phyloP scores from a whole-genome alignment of 1,284 basidiomycete species.

The Sporisorium iseilematis-ciliati region DNA sequence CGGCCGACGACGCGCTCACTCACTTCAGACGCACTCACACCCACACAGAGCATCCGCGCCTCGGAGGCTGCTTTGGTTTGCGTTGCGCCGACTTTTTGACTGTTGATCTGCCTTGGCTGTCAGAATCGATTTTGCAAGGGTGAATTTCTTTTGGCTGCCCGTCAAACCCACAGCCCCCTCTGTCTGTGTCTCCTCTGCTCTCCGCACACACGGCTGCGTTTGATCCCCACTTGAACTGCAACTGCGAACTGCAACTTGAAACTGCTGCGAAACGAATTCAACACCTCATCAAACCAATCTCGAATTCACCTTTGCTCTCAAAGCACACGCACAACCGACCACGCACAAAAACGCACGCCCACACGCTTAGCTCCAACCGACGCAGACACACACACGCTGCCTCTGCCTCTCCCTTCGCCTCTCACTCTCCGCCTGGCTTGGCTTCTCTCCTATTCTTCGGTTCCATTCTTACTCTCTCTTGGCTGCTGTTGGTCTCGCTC shows the following conservation, averaged over 20 bases:
- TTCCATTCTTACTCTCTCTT: too few species aligned
- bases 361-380: neutral
- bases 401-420: neutral
- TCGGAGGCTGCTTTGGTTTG: too few species aligned
- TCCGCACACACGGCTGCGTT: neutral
- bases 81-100: neutral
- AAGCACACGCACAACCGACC: neutral
- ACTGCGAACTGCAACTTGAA: too few species aligned
- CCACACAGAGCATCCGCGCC: neutral
- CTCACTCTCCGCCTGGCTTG: neutral
- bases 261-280: too few species aligned
- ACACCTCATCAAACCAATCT: too few species aligned
- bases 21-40: neutral
- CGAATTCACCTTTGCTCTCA: too few species aligned
- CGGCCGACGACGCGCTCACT: conserved; percentile 4
- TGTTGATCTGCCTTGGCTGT: neutral
- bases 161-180: conserved; percentile 3
- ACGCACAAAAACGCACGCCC: neutral
- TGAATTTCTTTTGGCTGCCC: neutral
- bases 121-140: neutral
- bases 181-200: neutral
- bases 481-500: conserved; percentile 9
- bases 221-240: neutral
- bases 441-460: conserved; percentile 1
- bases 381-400: neutral